Percentiles rank a stretch among this genome's conserved stretches.
phyloP scores from a whole-genome alignment of 2,329 filamentous ascomycete genomes.

The Epichloe baconii region DNA sequence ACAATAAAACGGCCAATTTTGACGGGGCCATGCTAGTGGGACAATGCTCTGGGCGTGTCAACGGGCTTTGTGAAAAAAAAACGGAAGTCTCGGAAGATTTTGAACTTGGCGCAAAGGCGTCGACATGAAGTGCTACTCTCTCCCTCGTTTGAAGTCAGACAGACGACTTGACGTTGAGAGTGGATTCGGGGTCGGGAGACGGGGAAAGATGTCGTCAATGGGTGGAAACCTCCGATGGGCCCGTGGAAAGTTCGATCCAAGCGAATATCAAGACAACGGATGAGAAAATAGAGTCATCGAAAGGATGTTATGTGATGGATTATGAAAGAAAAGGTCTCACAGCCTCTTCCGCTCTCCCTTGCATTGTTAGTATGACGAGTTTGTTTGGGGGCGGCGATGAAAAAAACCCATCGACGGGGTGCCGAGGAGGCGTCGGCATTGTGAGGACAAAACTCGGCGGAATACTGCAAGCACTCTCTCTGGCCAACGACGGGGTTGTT shows the following conservation, averaged over 20 bases:
- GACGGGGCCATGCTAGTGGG: too few relatives aligned
- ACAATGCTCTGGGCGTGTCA: too few relatives aligned
- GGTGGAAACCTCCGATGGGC: background rate
- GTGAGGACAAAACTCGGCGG: too few relatives aligned
- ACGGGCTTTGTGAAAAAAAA: background rate
- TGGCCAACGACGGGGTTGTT: too few relatives aligned
- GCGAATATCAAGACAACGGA: background rate
- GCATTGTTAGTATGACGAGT: background rate
- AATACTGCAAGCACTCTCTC: too few relatives aligned
- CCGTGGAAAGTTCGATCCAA: constrained; percentile 1
- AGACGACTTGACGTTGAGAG: background rate
- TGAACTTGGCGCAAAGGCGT: too few relatives aligned
- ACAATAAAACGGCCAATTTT: too few relatives aligned
- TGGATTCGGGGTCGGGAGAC: background rate
- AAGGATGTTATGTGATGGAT: background rate
- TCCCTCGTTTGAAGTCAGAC: background rate
- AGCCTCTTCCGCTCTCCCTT: background rate
- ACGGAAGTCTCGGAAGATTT: too few relatives aligned
- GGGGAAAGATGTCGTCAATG: background rate
- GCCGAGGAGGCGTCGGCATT: too few relatives aligned
- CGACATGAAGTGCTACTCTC: too few relatives aligned
- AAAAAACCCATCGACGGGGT: too few relatives aligned
- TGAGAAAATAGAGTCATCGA: background rate
- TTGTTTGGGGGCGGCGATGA: background rate
- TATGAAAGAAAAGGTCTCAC: background rate